A percentile compares a stretch with the other conserved stretches of the same genome.
Evolutionary conservation across 345 rosid genomes (phyloP).

Genomic region (Gossypium mustelinum): DNA sequence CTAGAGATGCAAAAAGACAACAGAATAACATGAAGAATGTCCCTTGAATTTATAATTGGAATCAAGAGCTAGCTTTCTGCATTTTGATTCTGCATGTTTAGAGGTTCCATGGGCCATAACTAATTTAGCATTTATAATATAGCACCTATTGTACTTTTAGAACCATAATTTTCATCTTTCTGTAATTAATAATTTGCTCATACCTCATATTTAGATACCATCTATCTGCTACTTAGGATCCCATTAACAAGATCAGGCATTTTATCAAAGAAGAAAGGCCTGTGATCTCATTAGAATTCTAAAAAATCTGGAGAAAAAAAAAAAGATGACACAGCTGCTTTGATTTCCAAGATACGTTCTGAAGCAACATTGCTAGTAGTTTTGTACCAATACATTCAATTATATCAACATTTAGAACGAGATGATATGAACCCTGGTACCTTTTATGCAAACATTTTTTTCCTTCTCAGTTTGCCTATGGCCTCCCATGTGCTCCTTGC

Average conservation of each 20-base stretch:
- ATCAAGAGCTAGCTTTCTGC: neutral
- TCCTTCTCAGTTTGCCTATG: neutral
- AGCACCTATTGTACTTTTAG: neutral
- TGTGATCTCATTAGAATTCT: neutral
- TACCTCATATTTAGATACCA: too few relatives aligned
- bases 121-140: neutral
- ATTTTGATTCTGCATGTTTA: neutral
- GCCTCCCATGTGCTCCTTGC: neutral
- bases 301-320: neutral
- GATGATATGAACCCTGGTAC: neutral
- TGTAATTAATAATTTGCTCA: neutral
- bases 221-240: neutral
- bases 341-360: neutral
- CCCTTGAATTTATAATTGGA: neutral
- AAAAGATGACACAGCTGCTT: neutral
- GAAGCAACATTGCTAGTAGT: neutral
- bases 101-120: constrained; percentile 2
- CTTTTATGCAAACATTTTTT: neutral
- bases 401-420: neutral
- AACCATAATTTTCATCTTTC: neutral
- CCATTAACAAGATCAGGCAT: neutral
- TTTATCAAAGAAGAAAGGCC: neutral
- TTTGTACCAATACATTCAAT: neutral
- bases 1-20: neutral
- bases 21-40: constrained; percentile 2